phyloP scores from a whole-genome alignment of 2,329 filamentous ascomycete genomes.

The Ceratocystis albifundus region DNA sequence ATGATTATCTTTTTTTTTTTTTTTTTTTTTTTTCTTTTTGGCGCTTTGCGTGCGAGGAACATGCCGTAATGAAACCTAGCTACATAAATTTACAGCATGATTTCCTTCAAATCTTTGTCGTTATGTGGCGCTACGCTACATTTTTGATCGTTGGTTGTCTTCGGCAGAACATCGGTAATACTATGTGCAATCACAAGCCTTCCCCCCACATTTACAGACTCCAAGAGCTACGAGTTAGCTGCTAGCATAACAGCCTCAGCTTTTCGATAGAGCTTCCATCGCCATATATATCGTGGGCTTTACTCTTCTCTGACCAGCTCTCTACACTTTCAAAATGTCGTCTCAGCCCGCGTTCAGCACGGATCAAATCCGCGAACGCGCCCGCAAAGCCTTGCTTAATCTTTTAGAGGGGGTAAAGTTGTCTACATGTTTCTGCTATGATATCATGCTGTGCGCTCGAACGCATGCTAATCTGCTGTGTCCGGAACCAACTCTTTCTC shows the following conservation, averaged over 20 bases:
- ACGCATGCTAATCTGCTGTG: not conserved
- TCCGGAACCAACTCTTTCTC: not conserved
- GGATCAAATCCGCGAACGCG: conserved; percentile 65
- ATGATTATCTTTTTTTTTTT: not conserved
- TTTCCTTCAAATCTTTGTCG: not conserved
- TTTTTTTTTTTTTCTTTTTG: too few species aligned
- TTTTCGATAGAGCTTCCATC: not conserved
- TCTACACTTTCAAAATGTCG: conserved; percentile 45
- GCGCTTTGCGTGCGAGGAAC: not conserved
- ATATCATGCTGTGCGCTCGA: not conserved
- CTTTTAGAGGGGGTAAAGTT: conserved; percentile 82
- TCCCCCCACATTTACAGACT: conserved; percentile 2
- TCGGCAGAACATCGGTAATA: conserved; percentile 7
- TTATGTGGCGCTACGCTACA: too few species aligned
- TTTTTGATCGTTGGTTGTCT: not conserved
- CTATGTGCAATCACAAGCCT: not conserved
- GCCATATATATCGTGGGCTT: not conserved
- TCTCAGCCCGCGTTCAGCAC: conserved; percentile 60
- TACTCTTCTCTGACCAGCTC: not conserved
- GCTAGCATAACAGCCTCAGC: too few species aligned
- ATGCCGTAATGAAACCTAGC: not conserved
- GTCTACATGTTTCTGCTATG: conserved; percentile 11
- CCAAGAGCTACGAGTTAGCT: not conserved
- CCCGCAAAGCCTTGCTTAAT: conserved; percentile 77
- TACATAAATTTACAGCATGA: not conserved